Evolutionary conservation across 148 eudicot species (phyloP), one percentile per base, ranked within the genome.

Genomic region (Bassia scoparia): DNA sequence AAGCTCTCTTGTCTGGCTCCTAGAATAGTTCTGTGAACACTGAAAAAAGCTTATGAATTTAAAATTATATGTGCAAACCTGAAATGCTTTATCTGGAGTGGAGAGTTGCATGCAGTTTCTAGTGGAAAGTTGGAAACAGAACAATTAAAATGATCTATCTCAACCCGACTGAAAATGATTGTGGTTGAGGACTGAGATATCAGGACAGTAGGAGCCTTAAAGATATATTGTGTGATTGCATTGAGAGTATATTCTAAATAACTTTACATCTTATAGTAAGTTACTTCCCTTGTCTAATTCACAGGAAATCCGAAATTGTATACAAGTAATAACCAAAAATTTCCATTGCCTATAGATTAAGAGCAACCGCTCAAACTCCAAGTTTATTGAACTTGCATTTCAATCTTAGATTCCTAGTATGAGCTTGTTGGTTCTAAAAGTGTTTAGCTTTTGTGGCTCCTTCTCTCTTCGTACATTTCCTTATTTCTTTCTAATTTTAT

Each of bases 21-120:
- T 67, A 81, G 23, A 2, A 21, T 77, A 61, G 68, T 79, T 79
- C 78, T 64, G 85, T 71, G 13, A 83, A 82, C 63, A 54, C 38
- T 23, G 72, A 79, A 74, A 24, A 26, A 21, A 27, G n/a, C 38
- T 55, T 49, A 14, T 49, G 53, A 16, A 15, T 15, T 49, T 15
- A 5, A 18, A 49, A 15, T 49, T 15, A 15, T 16, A 20, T 2
- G n/a, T 30, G 65, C n/a, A 31, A 15, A 26, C 31, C 0, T 58
- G 33, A 58, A 16, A 5, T 30, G 61, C 17, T n/a, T n/a, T n/a
- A 27, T 27, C 11, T 54, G 27, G 29, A 59, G 18, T 12, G 35
- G 21, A 59, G 16, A 29, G 31, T 56, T 26, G 3, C 30, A 24
- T 26, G 11, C 31, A 10, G 35, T 20, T 29, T 35, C 35, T 27